Base-by-base conservation (phyloP, 345 rosid genomes). In the Salix koriyanagi region DNA sequence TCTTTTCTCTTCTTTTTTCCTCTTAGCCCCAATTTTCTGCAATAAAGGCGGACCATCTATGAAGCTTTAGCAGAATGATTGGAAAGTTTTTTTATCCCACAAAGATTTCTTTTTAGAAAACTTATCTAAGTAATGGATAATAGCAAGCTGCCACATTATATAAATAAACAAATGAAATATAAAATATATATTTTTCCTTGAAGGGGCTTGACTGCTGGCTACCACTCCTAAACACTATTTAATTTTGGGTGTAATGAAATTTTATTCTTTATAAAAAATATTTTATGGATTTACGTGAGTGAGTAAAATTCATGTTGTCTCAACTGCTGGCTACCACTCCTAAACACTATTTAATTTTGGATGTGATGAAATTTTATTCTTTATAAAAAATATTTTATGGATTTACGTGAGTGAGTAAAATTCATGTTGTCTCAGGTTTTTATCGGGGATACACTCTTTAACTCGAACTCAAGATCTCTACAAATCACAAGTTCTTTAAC, bases 231-330 rank as follows among this genome's bases (percentile, higher is more conserved):
- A 13, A 8, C 61, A 21, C 4, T 9, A 21, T 34, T 34, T 34
- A 5, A 4, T 34, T 34, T 34, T 34, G 36, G 1, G 5, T 32
- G 4, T 0, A 0, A 32, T 0, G 34, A 32, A 32, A 32, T 4
- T 32, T 32, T 0, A 32, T 32, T 32, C 5, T 32, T 4, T 32
- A 32, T 32, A 32, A 4, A 32, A 32, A 5, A 34, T 34, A 34
- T 34, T 34, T 34, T 34, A 34, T 34, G 1, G 0, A 5, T 34
- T 4, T 34, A 34, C 0, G 0, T 34, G 36, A 34, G 5, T 0
- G 36, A 4, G 5, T 34, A 34, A 34, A 34, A 34, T 34, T 34
- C 1, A 4, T 3, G 25, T 25, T 25, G 25, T 25, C 25, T 25
- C 25, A 25, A 21, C 62, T 9, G 62, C 62, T 56, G 62, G 62